These are phyloP conservation scores for Blastobotrys elegans DNA, from an alignment of 1,139 yeast species.

Conservation along the genomic window DNA sequence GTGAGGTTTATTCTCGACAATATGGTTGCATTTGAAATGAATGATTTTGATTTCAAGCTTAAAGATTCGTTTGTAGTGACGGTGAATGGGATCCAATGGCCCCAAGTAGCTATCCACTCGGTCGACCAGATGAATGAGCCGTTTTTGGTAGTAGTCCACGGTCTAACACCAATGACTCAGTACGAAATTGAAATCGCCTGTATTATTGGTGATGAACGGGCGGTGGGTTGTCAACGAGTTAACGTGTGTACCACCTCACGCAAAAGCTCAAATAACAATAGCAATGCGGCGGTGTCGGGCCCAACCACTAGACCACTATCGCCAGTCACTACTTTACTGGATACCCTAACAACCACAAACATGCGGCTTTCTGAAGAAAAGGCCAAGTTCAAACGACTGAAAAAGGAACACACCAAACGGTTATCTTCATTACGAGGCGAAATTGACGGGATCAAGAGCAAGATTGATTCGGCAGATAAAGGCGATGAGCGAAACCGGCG, in stretches of 20 bases:
- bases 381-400: constrained; percentile 29
- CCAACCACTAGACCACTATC: constrained; percentile 29
- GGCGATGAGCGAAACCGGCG: constrained; percentile 34
- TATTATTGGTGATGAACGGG: constrained; percentile 14
- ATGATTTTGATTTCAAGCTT: constrained; percentile 18
- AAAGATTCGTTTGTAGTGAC: constrained; percentile 26
- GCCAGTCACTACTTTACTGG: constrained; percentile 36
- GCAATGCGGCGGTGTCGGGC: not conserved
- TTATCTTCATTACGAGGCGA: constrained; percentile 33
- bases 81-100: constrained; percentile 36
- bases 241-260: constrained; percentile 23
- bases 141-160: constrained; percentile 30
- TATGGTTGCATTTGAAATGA: constrained; percentile 31
- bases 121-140: constrained; percentile 15
- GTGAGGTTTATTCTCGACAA: constrained; percentile 32
- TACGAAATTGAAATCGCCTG: constrained; percentile 32
- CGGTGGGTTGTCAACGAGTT: constrained; percentile 17
- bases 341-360: constrained; percentile 34
- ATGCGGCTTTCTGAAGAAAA: constrained; percentile 34
- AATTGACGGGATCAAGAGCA: constrained; percentile 30
- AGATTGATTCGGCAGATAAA: constrained; percentile 33
- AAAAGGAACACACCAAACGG: constrained; percentile 35
- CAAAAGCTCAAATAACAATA: constrained; percentile 8
- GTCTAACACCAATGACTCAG: constrained; percentile 34
- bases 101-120: constrained; percentile 30